Evolutionary conservation across 768 basidiomycete species (phyloP).

Genomic region (Crucibulum laeve): DNA sequence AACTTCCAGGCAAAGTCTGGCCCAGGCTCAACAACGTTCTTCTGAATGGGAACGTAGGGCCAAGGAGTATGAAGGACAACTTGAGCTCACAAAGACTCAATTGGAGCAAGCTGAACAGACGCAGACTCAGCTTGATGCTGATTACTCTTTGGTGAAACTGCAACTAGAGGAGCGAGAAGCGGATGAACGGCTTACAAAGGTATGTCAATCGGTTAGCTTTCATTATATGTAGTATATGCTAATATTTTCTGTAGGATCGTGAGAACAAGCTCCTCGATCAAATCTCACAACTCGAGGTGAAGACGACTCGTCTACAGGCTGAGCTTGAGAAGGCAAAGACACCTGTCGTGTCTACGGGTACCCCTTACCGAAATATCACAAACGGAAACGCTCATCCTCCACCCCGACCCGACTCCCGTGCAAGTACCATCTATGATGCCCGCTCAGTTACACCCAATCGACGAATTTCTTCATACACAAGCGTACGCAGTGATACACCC

Average conservation of each 20-base stretch:
- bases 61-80: conserved; percentile 61
- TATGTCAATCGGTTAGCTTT: conserved; percentile 19
- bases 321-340: conserved; percentile 51
- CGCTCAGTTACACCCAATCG: conserved; percentile 50
- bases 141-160: conserved; percentile 60
- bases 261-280: conserved; percentile 68
- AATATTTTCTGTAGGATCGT: conserved; percentile 47
- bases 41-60: conserved; percentile 80
- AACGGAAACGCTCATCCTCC: conserved; percentile 41
- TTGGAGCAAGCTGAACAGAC: conserved; percentile 67
- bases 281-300: conserved; percentile 55
- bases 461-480: conserved; percentile 26
- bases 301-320: conserved; percentile 50
- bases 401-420: conserved; percentile 70
- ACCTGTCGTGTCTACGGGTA: conserved; percentile 18
- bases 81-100: conserved; percentile 55
- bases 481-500: conserved; percentile 41
- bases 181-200: conserved; percentile 64
- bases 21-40: conserved; percentile 73
- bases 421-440: conserved; percentile 55
- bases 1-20: conserved; percentile 57
- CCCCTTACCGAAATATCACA: conserved; percentile 33
- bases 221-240: conserved; percentile 1
- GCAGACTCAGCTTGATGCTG: conserved; percentile 63
- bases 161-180: conserved; percentile 78